Base-by-base conservation (phyloP, 192 early-diverging fungal species). In the Podila clonocystis region DNA sequence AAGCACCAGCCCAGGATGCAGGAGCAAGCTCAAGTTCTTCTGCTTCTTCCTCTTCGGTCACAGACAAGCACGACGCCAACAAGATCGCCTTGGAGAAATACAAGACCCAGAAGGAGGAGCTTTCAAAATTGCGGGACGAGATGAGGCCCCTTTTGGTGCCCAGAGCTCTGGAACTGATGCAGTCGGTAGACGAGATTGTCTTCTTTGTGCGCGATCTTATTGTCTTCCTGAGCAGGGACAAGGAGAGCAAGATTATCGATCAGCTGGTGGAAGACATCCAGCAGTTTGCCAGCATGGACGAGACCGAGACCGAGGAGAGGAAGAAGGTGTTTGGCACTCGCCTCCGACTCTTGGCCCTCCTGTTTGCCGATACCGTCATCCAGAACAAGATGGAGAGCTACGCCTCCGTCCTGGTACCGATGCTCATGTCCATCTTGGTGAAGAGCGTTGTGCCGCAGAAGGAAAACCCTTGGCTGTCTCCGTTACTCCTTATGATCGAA, bases 151-250 rank as follows among this genome's bases (percentile, higher is more conserved):
- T 74, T 9, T 65, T 82, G 19, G 67, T 83, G 5, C 19, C 49
- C 9, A 31, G 82, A 31, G 62, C 74, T 58, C 29, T 91, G 61
- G 83, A 68, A 55, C 30, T 91, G 30, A 73, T 91, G 9, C 89
- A 88, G 67, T 63, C 77, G 30, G 68, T 84, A 65, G 91, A 93
- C 9, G 89, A 86, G 28, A 82, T 91, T 34, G 87, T 91, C 15
- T 95, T 93, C 73, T 79, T 86, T 30, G 74, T 94, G 4, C 90
- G 91, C 58, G 93, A 94, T 26, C 64, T 95, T 28, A 68, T 93
- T 28, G 85, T 87, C 9, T 71, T 91, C 13, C 36, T 92, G 19
- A 84, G 86, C 50, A 89, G 91, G 68, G 74, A 82, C 19, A 75
- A 88, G 67, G 83, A 65, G 59, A 71, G 29, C 34, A 75, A 17